Base-by-base conservation (phyloP, 352 stramenopile genomes). In the Phytophthora citrophthora region DNA sequence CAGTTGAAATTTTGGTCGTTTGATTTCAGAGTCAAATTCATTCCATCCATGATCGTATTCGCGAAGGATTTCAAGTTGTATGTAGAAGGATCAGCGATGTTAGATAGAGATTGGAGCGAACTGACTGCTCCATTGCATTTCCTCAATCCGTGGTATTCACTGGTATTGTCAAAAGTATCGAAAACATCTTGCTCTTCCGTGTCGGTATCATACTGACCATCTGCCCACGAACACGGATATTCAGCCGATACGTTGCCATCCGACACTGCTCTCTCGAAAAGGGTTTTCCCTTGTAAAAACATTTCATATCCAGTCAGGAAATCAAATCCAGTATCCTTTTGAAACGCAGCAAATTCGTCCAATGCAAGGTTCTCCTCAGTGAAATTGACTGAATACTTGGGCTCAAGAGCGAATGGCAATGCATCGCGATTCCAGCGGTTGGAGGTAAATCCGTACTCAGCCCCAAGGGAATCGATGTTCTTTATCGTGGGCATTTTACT, bases 401-500 rank as follows among this genome's bases (percentile, higher is more conserved):
- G 48, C 2, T 57, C 31, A 2, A 70, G 27, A 9, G 44, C 73
- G 11, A 54, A 54, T 1, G 76, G 76, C 11, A 83, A 53, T 12
- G 71, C 73, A 8, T 73, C 54, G 11, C 72, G 60, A 39, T 86
- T 86, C 76, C 76, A 86, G 13, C 63, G 54, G 38, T 74, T 67
- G 1, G 57, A 5, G 0, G 64, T 48, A 47, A 83, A 86, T 2
- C 76, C 76, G 40, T 65, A 34, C 20, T 69, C 59, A 5, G 77
- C 68, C 0, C 67, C 20, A 20, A 61, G 1, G 71, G 70, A 77
- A n/a, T 68, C 61, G 40, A 86, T 66, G 11, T 48, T 44, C 15
- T 56, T 66, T 0, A 83, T 51, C 0, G 54, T 70, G 1, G 72
- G 73, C 52, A 83, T 58, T 11, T 49, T 60, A 27, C 54, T 63